A percentile compares a stretch with the other conserved stretches of the same genome.
Conservation (phyloP, 257 asterid genomes). For the Solanum virginianum region DNA sequence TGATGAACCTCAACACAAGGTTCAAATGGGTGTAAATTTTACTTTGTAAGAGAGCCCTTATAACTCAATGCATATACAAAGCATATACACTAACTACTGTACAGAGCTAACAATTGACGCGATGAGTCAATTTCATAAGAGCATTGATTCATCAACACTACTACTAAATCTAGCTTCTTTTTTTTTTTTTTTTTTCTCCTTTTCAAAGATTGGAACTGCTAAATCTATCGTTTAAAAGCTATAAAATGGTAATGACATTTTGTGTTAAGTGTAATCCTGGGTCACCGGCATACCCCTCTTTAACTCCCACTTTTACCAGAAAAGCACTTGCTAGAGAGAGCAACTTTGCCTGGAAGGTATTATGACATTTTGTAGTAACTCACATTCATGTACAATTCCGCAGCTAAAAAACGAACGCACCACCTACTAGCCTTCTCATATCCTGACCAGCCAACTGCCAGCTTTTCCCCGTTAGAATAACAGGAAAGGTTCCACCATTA, state of each 20-base stretch:
- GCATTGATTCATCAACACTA: background rate
- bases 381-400: background rate
- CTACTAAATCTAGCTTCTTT: background rate
- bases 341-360: background rate
- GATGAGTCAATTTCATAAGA: background rate
- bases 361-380: background rate
- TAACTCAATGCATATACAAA: background rate
- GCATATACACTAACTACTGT: background rate
- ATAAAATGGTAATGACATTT: background rate
- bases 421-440: too few species aligned
- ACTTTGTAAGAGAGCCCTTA: background rate
- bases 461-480: constrained; percentile 1
- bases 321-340: background rate
- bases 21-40: background rate
- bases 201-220: background rate
- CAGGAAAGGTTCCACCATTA: background rate
- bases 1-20: background rate
- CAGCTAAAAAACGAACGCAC: background rate
- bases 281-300: background rate
- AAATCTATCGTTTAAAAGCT: background rate
- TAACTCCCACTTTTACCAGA: background rate
- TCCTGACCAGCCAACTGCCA: constrained; percentile 22
- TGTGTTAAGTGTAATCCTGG: background rate
- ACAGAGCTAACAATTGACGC: background rate
- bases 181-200: background rate